Conservation (phyloP, 768 basidiomycete species). For the Amanita pallidorosea region DNA sequence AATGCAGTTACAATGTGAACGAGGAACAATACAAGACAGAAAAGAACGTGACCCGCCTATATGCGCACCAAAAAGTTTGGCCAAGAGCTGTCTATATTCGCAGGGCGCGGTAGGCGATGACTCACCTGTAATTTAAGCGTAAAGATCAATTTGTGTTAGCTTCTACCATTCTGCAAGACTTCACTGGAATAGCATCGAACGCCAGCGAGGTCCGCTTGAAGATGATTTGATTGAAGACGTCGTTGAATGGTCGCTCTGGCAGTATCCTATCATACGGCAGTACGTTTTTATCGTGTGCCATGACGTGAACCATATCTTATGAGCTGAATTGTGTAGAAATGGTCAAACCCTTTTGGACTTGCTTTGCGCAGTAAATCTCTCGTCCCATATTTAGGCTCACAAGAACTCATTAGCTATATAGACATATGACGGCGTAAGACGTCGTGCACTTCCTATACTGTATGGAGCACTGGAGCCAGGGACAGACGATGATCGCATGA, state of each 20-base stretch:
- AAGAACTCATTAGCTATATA: constrained; percentile 12
- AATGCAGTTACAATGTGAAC: constrained; percentile 42
- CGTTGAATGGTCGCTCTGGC: constrained; percentile 68
- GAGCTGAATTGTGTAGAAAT: constrained; percentile 14
- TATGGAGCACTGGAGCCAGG: constrained; percentile 52
- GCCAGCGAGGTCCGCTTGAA: constrained; percentile 46
- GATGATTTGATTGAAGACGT: constrained; percentile 61
- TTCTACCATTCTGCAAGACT: constrained; percentile 58
- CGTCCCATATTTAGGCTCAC: neutral
- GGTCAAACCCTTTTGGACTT: constrained; percentile 40
- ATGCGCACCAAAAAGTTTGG: constrained; percentile 66
- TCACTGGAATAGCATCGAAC: constrained; percentile 66
- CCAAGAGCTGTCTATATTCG: constrained; percentile 62
- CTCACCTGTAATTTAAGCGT: neutral
- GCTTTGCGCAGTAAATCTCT: constrained; percentile 31
- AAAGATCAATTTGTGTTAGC: constrained; percentile 20
- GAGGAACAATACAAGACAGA: constrained; percentile 49
- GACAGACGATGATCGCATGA: constrained; percentile 82
- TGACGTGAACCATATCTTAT: constrained; percentile 14
- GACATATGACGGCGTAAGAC: constrained; percentile 61
- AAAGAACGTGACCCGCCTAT: constrained; percentile 54
- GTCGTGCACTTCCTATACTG: constrained; percentile 49
- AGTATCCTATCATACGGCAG: constrained; percentile 50
- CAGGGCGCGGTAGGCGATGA: constrained; percentile 42
- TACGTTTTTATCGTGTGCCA: constrained; percentile 14